Conservation (phyloP, 2,329 filamentous ascomycete species). For the Colletotrichum kahawae region DNA sequence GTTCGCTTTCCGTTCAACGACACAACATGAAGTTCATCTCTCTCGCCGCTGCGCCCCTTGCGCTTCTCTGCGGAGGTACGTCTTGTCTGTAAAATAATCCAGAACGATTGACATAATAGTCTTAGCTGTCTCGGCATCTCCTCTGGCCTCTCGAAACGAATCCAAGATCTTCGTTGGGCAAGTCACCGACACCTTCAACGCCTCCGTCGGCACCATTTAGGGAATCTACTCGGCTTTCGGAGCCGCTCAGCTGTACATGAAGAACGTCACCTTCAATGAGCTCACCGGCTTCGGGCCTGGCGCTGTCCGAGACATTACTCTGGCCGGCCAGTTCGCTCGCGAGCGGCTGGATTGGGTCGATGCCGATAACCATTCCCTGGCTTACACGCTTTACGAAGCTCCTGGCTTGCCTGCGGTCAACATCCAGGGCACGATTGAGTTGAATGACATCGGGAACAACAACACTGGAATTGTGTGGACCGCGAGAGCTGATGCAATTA, state of each 20-base stretch:
- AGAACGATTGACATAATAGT: neutral
- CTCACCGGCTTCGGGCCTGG: neutral
- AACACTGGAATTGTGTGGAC: neutral
- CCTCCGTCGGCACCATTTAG: neutral
- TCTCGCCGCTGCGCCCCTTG: fast-evolving
- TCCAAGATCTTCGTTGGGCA: neutral
- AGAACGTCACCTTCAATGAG: neutral
- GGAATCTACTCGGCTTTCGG: neutral
- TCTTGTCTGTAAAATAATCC: neutral
- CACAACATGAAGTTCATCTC: neutral
- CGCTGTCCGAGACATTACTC: neutral
- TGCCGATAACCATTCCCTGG: neutral
- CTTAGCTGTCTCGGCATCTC: neutral
- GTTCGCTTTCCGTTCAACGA: neutral
- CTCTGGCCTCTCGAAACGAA: neutral
- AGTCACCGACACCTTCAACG: neutral
- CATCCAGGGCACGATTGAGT: neutral
- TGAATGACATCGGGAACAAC: neutral
- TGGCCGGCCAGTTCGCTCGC: fast-evolving
- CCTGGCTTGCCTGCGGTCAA: neutral
- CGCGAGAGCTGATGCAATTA: neutral
- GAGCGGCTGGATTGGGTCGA: neutral
- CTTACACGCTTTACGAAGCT: neutral
- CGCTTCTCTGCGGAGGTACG: neutral
- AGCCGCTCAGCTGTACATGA: neutral